Evolutionary conservation across 1,139 yeast genomes (phyloP), one percentile per base, ranked within the genome.

Genomic region (Magnusiomyces ingens): DNA sequence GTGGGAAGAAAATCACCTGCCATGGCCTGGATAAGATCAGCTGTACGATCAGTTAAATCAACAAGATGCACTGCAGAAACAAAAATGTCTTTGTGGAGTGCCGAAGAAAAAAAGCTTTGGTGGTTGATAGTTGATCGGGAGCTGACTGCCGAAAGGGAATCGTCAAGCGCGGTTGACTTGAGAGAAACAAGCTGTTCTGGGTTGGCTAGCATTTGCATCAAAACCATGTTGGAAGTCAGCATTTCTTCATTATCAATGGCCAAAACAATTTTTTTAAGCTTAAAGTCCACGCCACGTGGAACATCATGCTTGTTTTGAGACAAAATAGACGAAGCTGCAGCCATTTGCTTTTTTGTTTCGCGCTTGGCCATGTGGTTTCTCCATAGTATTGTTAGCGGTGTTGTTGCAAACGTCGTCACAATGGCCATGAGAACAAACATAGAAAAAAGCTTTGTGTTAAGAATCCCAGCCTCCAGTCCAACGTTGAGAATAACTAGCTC

Each of bases 401-500:
- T 84, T 1, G 94, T 86, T 21, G 80, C 68, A 61, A 85, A 84
- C 0, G 94, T 86, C 1, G 89, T 78, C 1, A 84, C 76, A 55
- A 86, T 73, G 0, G 94, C 89, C 94, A 85, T 85, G 48, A 86
- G 80, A 56, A 86, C 80, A 63, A 86, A 85, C 90, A 86, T 86
- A 15, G 91, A 82, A 67, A 80, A 86, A 1, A 83, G 82, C 58
- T 78, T 80, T 54, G 76, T 75, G 5, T 81, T 73, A 45, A 86
- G 79, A 53, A 86, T 85, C 0, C 79, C 78, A 1, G 93, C 85
- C 58, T 79, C 80, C 55, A 85, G 74, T 53, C 95, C 95, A 48
- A 84, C 81, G 49, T 80, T 82, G 58, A 86, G 74, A 22, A 85
- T 94, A 49, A 86, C 91, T 63, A 86, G 58, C 47, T 62, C 65